These are phyloP conservation scores for Penicillium sp. DNA, from an alignment of 2,329 filamentous ascomycete genomes.

Conservation along the genomic window DNA sequence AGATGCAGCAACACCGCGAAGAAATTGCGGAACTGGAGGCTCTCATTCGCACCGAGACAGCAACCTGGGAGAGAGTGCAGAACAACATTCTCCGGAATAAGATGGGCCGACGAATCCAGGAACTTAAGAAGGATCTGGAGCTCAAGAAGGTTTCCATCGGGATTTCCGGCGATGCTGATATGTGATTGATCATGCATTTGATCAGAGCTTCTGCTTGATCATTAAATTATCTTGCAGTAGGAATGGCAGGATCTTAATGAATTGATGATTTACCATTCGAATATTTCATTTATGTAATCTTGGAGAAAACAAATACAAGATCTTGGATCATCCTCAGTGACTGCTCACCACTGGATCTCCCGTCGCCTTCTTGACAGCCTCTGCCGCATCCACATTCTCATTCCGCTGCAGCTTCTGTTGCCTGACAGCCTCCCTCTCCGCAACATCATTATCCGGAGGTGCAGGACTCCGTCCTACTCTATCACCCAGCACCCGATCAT, in stretches of 20 bases:
- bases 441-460: slow-evolving; percentile 17
- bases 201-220: neutral
- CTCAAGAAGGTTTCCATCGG: slow-evolving; percentile 43
- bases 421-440: slow-evolving; percentile 24
- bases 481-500: slow-evolving; percentile 30
- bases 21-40: slow-evolving; percentile 43
- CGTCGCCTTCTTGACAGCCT: slow-evolving; percentile 25
- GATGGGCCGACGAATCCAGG: slow-evolving; percentile 42
- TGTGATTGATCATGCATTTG: slow-evolving; percentile 21
- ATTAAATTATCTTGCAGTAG: neutral
- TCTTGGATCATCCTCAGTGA: neutral
- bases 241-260: neutral
- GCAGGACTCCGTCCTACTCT: slow-evolving; percentile 21
- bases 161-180: slow-evolving; percentile 32
- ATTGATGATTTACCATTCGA: neutral
- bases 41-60: slow-evolving; percentile 36
- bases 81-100: slow-evolving; percentile 42
- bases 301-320: neutral
- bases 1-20: slow-evolving; percentile 43
- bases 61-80: slow-evolving; percentile 37
- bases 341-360: slow-evolving; percentile 24
- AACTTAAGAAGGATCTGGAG: slow-evolving; percentile 42
- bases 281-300: neutral
- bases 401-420: slow-evolving; percentile 26
- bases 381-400: slow-evolving; percentile 27